phyloP scores from a whole-genome alignment of 106 monocot genomes.

The Allium sativum region DNA sequence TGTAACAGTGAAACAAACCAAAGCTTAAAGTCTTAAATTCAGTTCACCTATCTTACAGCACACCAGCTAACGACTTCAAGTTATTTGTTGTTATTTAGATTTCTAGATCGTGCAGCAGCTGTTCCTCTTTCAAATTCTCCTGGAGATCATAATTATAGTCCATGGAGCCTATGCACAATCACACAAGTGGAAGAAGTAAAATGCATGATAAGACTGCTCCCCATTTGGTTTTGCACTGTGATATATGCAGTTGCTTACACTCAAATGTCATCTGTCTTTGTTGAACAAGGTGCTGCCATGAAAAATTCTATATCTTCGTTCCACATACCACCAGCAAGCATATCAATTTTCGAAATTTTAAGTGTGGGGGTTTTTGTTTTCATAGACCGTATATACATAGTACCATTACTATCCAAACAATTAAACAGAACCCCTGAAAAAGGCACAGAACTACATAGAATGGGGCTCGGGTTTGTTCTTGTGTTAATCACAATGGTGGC shows the following conservation, averaged over 20 bases:
- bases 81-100: constrained; percentile 13
- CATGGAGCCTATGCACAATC: constrained; percentile 39
- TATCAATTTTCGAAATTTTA: constrained; percentile 38
- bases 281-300: constrained; percentile 44
- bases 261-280: constrained; percentile 42
- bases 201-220: constrained; percentile 41
- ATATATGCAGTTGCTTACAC: constrained; percentile 30
- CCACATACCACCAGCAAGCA: constrained; percentile 37
- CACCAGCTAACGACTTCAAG: not conserved
- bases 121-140: constrained; percentile 5
- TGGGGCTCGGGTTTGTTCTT: constrained; percentile 43
- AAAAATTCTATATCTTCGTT: constrained; percentile 21
- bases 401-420: constrained; percentile 11
- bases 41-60: constrained; percentile 1
- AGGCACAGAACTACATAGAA: constrained; percentile 39
- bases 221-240: constrained; percentile 52
- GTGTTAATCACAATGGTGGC: constrained; percentile 24
- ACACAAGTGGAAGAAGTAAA: constrained; percentile 65
- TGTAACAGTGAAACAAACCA: too few relatives aligned
- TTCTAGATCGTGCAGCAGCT: constrained; percentile 44
- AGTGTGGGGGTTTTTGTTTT: constrained; percentile 24
- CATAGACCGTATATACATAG: constrained; percentile 18
- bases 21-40: not conserved
- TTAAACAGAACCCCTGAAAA: constrained; percentile 2
- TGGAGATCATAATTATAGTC: constrained; percentile 3